Percentiles rank a stretch among this genome's conserved stretches.
Conservation (phyloP, 2,329 filamentous ascomycete genomes). For the Coniella lustricola region DNA sequence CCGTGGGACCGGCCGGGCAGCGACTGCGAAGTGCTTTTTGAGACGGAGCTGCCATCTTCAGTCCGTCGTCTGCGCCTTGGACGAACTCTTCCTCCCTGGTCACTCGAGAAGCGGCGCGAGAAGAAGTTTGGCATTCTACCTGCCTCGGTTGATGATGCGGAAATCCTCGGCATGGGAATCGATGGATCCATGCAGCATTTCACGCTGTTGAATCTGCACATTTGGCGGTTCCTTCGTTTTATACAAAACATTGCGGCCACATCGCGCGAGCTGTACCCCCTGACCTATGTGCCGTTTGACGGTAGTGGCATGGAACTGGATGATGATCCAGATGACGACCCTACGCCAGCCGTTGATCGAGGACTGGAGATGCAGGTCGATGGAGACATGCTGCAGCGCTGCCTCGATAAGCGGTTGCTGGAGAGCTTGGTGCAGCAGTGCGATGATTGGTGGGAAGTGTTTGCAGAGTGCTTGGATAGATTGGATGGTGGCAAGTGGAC, state of each 20-base stretch:
- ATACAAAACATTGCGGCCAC: conserved; percentile 60
- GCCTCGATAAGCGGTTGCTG: conserved; percentile 36
- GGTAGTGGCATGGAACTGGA: conserved; percentile 17
- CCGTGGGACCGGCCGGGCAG: conserved; percentile 34
- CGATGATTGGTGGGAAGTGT: conserved; percentile 29
- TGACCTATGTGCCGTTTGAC: conserved; percentile 27
- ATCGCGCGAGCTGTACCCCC: conserved; percentile 42
- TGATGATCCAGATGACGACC: conserved; percentile 19
- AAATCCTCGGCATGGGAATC: conserved; percentile 58
- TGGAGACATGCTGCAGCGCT: conserved; percentile 55
- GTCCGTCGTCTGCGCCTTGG: conserved; percentile 50
- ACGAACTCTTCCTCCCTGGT: conserved; percentile 47
- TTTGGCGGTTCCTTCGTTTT: conserved; percentile 64
- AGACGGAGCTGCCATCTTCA: conserved; percentile 48
- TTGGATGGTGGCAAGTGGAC: conserved; percentile 41
- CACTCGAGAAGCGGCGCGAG: conserved; percentile 22
- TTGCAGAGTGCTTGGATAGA: conserved; percentile 42
- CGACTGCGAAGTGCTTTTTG: conserved; percentile 44
- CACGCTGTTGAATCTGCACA: conserved; percentile 51
- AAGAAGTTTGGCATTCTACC: conserved; percentile 36
- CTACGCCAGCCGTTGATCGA: conserved; percentile 34
- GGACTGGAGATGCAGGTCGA: conserved; percentile 55
- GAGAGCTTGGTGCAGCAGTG: conserved; percentile 2
- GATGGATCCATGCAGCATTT: conserved; percentile 67
- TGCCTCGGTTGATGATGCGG: conserved; percentile 37